phyloP scores from a whole-genome alignment of 2,329 filamentous ascomycete genomes.

The Grosmannia clavigera region DNA sequence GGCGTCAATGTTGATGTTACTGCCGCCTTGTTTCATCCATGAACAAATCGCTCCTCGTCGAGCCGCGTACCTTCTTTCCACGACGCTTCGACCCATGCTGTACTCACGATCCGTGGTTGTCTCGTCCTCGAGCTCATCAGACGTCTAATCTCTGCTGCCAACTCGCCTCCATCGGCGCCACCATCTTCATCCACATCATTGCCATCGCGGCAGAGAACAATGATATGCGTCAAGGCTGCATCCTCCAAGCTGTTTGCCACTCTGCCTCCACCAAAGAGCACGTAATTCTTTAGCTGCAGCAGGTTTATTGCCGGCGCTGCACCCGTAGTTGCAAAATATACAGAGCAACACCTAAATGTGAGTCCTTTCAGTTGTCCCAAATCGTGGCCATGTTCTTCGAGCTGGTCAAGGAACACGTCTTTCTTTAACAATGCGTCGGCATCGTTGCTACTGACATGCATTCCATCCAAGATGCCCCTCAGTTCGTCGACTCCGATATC shows the following conservation, averaged over 20 bases:
- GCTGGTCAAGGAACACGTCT: slow-evolving; percentile 35
- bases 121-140: slow-evolving; percentile 30
- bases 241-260: slow-evolving; percentile 39
- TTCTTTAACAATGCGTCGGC: slow-evolving; percentile 25
- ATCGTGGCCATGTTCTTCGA: slow-evolving; percentile 44
- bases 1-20: neutral
- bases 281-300: slow-evolving; percentile 32
- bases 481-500: slow-evolving; percentile 31
- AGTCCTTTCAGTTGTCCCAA: slow-evolving; percentile 36
- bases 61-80: slow-evolving; percentile 69
- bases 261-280: slow-evolving; percentile 57
- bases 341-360: slow-evolving; percentile 36
- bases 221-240: slow-evolving; percentile 56
- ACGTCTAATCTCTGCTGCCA: slow-evolving; percentile 31
- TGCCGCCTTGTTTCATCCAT: slow-evolving; percentile 9
- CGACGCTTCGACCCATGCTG: slow-evolving; percentile 64
- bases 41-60: slow-evolving; percentile 57
- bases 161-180: slow-evolving; percentile 17
- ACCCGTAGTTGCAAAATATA: slow-evolving; percentile 25
- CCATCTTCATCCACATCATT: slow-evolving; percentile 20
- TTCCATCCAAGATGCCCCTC: slow-evolving; percentile 26
- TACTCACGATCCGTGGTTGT: slow-evolving; percentile 57
- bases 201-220: slow-evolving; percentile 34
- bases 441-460: slow-evolving; percentile 14
- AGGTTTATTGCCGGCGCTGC: neutral